Percentiles rank a stretch among this genome's conserved stretches.
These are phyloP conservation scores for Macrophomina pseudophaseolina DNA, from an alignment of 2,329 filamentous ascomycete species.

Conservation along the genomic window DNA sequence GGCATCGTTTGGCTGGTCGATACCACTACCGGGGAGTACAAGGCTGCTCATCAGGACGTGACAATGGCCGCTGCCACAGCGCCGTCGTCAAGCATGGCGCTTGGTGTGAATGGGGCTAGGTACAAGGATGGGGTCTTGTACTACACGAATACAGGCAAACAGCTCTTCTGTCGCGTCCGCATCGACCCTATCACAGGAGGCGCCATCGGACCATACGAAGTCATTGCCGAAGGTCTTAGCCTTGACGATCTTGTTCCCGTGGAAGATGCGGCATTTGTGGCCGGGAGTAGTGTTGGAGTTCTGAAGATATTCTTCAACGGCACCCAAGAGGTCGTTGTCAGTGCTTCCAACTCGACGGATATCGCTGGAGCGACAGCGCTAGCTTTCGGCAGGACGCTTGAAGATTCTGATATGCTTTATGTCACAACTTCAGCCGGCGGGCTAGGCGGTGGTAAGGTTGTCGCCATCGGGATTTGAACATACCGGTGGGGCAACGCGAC, in stretches of 20 bases:
- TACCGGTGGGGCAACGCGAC: too few relatives aligned
- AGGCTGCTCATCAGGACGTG: constrained; percentile 29
- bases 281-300: background rate
- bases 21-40: constrained; percentile 25
- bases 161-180: constrained; percentile 29
- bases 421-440: constrained; percentile 24
- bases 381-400: constrained; percentile 30
- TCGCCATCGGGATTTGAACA: background rate
- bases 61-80: constrained; percentile 28
- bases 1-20: constrained; percentile 32
- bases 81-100: constrained; percentile 24
- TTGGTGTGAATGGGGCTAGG: constrained; percentile 36
- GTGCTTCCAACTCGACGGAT: background rate
- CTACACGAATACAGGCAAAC: constrained; percentile 32
- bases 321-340: constrained; percentile 25
- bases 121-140: constrained; percentile 29
- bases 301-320: constrained; percentile 29
- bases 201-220: background rate
- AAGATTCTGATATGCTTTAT: constrained; percentile 32
- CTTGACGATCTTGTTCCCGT: background rate
- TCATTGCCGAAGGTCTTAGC: background rate
- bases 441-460: background rate
- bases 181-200: constrained; percentile 27
- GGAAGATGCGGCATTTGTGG: background rate
- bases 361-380: constrained; percentile 31